Conservation (phyloP, 129 eudicot species). For the Logfia minima region DNA sequence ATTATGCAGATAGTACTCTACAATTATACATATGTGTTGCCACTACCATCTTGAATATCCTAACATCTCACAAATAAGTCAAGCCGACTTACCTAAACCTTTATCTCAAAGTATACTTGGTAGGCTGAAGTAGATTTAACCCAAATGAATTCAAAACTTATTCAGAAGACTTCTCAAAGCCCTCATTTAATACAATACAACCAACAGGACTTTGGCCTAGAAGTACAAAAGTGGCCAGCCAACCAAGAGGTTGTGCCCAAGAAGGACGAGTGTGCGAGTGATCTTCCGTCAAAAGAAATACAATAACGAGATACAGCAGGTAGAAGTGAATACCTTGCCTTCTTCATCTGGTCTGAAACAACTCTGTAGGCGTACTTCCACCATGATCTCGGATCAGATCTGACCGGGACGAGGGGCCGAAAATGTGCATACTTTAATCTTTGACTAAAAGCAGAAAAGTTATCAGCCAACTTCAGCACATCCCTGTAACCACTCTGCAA, state of each 20-base stretch:
- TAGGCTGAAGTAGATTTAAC: conserved; percentile 4
- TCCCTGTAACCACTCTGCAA: conserved; percentile 88
- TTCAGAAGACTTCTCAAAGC: conserved; percentile 10
- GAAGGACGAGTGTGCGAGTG: too few relatives aligned
- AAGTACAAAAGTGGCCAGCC: too few relatives aligned
- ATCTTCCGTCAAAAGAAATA: background rate
- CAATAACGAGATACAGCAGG: conserved; percentile 13
- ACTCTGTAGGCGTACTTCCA: conserved; percentile 85
- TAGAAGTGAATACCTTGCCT: conserved; percentile 61
- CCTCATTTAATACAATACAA: background rate
- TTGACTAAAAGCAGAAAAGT: conserved; percentile 87
- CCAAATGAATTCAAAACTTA: conserved; percentile 14
- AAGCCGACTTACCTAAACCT: conserved; percentile 21
- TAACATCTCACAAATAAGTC: conserved; percentile 19
- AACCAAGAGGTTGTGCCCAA: too few relatives aligned
- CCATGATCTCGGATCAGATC: conserved; percentile 83
- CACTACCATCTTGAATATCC: conserved; percentile 12
- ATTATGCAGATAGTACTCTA: conserved; percentile 16
- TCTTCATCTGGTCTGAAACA: conserved; percentile 72
- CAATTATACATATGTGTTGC: conserved; percentile 20
- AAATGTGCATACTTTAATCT: conserved; percentile 80
- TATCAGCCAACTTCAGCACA: conserved; percentile 85
- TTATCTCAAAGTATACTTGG: conserved; percentile 18
- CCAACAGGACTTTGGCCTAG: background rate
- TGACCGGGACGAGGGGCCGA: conserved; percentile 79